Conservation (phyloP, 768 basidiomycete genomes). For the Paxillus involutus region DNA sequence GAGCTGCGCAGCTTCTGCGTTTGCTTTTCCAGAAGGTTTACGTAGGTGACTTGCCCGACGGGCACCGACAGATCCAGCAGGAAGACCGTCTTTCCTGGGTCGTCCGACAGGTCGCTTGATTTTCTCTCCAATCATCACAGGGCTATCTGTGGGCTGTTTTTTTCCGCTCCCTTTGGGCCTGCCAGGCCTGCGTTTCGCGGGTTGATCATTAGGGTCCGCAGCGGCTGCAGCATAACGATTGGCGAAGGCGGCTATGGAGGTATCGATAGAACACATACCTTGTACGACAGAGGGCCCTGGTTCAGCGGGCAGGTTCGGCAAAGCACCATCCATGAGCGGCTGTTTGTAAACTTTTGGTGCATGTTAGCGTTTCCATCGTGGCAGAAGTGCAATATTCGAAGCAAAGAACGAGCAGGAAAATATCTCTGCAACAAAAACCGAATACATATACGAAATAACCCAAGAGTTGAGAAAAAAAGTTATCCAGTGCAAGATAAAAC, state of each 20-base stretch:
- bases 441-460: constrained; percentile 34
- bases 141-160: constrained; percentile 48
- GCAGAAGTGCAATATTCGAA: constrained; percentile 18
- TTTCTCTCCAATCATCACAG: constrained; percentile 45
- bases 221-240: constrained; percentile 12
- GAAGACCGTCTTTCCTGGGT: constrained; percentile 79
- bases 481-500: constrained; percentile 28
- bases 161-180: constrained; percentile 81
- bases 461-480: constrained; percentile 26
- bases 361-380: constrained; percentile 23
- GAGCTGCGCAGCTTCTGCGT: constrained; percentile 16
- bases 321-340: constrained; percentile 23
- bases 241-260: not conserved
- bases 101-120: constrained; percentile 78
- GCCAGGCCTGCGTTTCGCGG: constrained; percentile 68
- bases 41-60: constrained; percentile 42
- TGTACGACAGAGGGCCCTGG: constrained; percentile 27
- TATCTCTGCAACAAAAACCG: constrained; percentile 29
- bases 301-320: constrained; percentile 27
- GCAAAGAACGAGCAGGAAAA: constrained; percentile 18
- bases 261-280: constrained; percentile 10
- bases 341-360: constrained; percentile 16
- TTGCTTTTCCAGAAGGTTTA: constrained; percentile 35
- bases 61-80: constrained; percentile 65
- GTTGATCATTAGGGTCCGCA: constrained; percentile 29